Base-by-base conservation (phyloP, 768 basidiomycete genomes). In the Mycena rebaudengoi region DNA sequence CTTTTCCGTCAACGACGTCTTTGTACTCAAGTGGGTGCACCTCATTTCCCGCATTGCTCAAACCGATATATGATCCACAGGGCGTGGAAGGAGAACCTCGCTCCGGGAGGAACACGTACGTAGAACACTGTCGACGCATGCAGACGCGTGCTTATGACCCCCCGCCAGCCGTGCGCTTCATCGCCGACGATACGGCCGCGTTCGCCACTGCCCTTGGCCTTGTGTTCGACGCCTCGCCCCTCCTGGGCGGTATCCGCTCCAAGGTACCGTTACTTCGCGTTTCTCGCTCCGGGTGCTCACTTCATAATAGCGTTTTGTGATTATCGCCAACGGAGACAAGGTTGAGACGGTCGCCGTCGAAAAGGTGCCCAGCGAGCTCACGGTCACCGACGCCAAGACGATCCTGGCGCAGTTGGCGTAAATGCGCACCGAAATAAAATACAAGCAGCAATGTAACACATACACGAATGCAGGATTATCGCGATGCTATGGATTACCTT, bases 1-100 rank as follows among this genome's bases (percentile, higher is more conserved):
- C 56, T 77, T 96, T 56, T 80, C 88, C 25, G 89, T 92, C 59
- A 96, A 96, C 74, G 94, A 96, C 72, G 82, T 84, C 7, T 95
- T 91, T 70, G 90, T 92, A 44, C 86, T 83, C 60, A 85, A 88
- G 83, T 85, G 57, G 57, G 80, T 69, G 18, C 52, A 8, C 12
- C n/a, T 1, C 29, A 37, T 25, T 7, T n/a, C 35, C 25, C 16
- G 11, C 20, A 53, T 59, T 39, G 3, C 13, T 14, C 32, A n/a
- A 35, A 44, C 35, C 16, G 20, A 16, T 41, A 11, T 26, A 46
- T 35, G 25, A 14, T 45, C 8, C n/a, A 25, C 54, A 90, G 88
- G 65, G 89, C 88, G 32, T 91, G 89, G 89, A 91, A 89, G 71
- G 82, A 85, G 26, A 78, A 83, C 23, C 77, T 91, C 37, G 86